Percentiles rank a stretch among this genome's conserved stretches.
Evolutionary conservation across 2,329 filamentous ascomycete genomes (phyloP).

Genomic region (Trichoderma semiorbis): DNA sequence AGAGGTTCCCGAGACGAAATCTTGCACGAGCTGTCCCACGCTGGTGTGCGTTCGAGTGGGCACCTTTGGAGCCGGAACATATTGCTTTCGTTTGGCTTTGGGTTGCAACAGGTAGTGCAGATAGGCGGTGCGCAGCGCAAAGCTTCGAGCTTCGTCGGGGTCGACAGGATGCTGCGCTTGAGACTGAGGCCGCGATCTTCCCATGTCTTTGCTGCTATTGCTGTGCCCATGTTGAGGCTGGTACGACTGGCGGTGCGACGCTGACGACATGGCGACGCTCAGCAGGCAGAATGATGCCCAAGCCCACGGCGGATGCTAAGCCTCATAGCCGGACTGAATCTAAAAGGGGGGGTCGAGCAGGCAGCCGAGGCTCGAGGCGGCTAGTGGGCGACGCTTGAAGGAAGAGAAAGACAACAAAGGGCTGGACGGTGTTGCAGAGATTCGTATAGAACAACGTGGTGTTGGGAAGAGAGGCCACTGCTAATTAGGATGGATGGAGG

Average conservation of each 20-base stretch:
- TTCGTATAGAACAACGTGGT: neutral
- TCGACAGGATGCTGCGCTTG: slow-evolving; percentile 45
- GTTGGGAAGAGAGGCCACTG: neutral
- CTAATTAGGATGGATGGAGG: neutral
- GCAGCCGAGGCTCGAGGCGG: slow-evolving; percentile 4
- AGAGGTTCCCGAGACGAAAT: slow-evolving; percentile 61
- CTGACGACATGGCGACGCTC: slow-evolving; percentile 46
- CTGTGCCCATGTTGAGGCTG: slow-evolving; percentile 44
- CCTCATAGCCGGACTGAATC: slow-evolving; percentile 28
- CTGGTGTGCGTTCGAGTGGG: slow-evolving; percentile 63
- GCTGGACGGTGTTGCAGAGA: neutral
- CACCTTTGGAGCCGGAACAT: slow-evolving; percentile 64
- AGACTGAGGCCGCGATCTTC: slow-evolving; percentile 43
- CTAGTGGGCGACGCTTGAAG: neutral
- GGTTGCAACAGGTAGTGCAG: slow-evolving; percentile 92
- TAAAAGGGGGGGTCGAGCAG: neutral
- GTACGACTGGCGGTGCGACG: slow-evolving; percentile 46
- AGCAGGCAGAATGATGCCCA: slow-evolving; percentile 32
- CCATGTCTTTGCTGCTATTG: slow-evolving; percentile 42
- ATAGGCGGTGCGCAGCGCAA: slow-evolving; percentile 85
- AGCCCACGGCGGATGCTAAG: slow-evolving; percentile 26
- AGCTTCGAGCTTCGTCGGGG: slow-evolving; percentile 83
- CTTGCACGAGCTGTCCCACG: slow-evolving; percentile 82
- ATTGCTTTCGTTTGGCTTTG: slow-evolving; percentile 83
- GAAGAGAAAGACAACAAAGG: neutral